A percentile compares a stretch with the other conserved stretches of the same genome.
phyloP scores from a whole-genome alignment of 75 land plant genomes.

The Sequoia sempervirens region DNA sequence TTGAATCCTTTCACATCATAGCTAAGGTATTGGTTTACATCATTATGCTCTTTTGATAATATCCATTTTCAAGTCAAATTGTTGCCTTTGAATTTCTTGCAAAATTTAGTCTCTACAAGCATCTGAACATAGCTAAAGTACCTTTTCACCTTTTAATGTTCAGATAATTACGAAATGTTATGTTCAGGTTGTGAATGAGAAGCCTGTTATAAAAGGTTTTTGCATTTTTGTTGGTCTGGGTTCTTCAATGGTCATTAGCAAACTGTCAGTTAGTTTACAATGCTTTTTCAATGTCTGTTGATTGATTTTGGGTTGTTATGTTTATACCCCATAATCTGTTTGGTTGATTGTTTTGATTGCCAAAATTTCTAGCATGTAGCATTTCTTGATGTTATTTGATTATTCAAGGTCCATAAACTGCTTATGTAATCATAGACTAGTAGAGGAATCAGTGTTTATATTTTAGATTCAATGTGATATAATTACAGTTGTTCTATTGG shows the following conservation, averaged over 20 bases:
- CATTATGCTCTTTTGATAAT: too few relatives aligned
- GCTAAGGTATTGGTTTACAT: slow-evolving; percentile 51
- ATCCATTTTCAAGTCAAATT: too few relatives aligned
- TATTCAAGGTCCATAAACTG: neutral
- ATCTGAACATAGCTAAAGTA: neutral
- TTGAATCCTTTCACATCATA: slow-evolving; percentile 73
- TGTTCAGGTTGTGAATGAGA: neutral
- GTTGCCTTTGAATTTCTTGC: neutral
- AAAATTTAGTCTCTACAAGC: neutral
- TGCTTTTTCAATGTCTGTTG: neutral
- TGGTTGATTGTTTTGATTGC: neutral
- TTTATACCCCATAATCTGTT: too few relatives aligned
- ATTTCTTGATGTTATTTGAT: neutral
- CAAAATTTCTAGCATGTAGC: neutral
- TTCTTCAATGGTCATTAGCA: neutral
- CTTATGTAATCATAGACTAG: neutral
- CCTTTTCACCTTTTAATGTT: neutral
- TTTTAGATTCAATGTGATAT: neutral
- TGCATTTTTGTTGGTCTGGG: too few relatives aligned
- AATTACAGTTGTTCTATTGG: too few relatives aligned
- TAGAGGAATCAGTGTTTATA: neutral
- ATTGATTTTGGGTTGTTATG: neutral
- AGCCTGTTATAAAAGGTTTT: neutral
- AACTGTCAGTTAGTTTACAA: neutral
- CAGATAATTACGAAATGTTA: neutral